These are phyloP conservation scores for Cyphellophora europaea DNA, from an alignment of 2,329 filamentous ascomycete genomes.

Conservation along the genomic window DNA sequence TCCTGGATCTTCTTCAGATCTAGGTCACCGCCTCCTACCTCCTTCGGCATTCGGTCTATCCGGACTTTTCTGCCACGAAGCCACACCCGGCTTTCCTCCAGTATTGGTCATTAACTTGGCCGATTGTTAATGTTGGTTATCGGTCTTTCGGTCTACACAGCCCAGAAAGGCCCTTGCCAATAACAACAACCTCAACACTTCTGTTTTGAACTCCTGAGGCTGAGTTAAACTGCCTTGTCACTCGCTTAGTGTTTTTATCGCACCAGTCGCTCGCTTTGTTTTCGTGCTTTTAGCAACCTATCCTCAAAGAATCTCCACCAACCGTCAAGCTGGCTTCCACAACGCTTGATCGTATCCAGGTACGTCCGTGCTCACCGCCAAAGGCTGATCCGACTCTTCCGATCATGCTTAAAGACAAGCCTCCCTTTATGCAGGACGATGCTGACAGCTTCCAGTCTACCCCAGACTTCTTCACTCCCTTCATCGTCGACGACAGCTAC, in stretches of 20 bases:
- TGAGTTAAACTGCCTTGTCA: conserved; percentile 27
- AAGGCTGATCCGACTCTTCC: not conserved
- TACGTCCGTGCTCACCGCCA: conserved; percentile 22
- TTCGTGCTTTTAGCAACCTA: conserved; percentile 16
- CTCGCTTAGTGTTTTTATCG: conserved; percentile 34
- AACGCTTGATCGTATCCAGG: conserved; percentile 35
- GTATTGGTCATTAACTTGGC: not conserved
- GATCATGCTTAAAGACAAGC: not conserved
- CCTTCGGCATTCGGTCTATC: not conserved
- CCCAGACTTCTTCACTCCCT: conserved; percentile 34
- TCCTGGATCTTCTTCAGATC: not conserved
- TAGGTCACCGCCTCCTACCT: not conserved
- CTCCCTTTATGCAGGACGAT: conserved; percentile 1
- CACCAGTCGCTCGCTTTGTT: conserved; percentile 35
- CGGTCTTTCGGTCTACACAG: conserved; percentile 1
- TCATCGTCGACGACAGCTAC: conserved; percentile 38
- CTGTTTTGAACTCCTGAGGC: conserved; percentile 3
- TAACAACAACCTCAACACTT: conserved; percentile 1
- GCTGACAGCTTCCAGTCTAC: conserved; percentile 15
- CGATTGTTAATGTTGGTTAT: not conserved
- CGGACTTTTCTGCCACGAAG: not conserved
- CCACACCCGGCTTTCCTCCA: not conserved
- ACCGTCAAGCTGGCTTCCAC: conserved; percentile 42
- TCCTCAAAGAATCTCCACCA: conserved; percentile 24
- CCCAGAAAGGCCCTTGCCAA: conserved; percentile 1